These are phyloP conservation scores for Hypericum perforatum DNA, from an alignment of 345 rosid species.

Conservation along the genomic window DNA sequence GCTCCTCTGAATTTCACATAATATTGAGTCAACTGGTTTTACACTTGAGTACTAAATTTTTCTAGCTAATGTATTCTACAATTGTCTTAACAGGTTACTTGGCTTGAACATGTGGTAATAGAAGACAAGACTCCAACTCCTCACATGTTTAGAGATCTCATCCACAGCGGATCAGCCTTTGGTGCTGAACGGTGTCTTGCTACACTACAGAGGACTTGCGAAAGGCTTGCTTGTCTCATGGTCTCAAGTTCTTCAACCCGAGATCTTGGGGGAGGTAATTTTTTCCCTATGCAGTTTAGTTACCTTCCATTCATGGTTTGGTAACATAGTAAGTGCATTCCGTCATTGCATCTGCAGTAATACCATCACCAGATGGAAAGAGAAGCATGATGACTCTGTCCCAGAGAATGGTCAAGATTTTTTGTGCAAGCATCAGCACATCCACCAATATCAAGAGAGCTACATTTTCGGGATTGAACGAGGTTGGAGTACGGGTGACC, in stretches of 20 bases:
- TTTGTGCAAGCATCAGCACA: constrained; percentile 70
- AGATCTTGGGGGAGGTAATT: constrained; percentile 72
- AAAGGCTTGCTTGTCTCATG: constrained; percentile 67
- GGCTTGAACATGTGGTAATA: constrained; percentile 83
- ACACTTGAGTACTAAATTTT: no score
- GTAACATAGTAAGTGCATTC: neutral
- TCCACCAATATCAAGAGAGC: constrained; percentile 66
- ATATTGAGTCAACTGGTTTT: neutral
- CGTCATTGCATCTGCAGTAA: constrained; percentile 30
- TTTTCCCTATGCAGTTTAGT: neutral
- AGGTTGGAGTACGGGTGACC: constrained; percentile 72
- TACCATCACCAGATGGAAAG: constrained; percentile 81
- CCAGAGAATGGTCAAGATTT: constrained; percentile 79
- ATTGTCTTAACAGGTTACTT: constrained; percentile 51
- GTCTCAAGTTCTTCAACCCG: constrained; percentile 54
- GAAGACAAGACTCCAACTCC: constrained; percentile 61
- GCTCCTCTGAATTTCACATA: constrained; percentile 1
- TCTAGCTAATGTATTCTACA: neutral
- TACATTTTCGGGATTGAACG: constrained; percentile 49
- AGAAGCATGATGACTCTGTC: constrained; percentile 95
- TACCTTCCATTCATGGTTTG: no score
- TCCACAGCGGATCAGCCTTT: constrained; percentile 65
- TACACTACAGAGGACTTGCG: constrained; percentile 77
- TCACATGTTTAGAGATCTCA: constrained; percentile 52
- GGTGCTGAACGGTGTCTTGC: constrained; percentile 86